Evolutionary conservation across 306 rosid genomes (phyloP).

Genomic region (Hippophae gyantsensis): DNA sequence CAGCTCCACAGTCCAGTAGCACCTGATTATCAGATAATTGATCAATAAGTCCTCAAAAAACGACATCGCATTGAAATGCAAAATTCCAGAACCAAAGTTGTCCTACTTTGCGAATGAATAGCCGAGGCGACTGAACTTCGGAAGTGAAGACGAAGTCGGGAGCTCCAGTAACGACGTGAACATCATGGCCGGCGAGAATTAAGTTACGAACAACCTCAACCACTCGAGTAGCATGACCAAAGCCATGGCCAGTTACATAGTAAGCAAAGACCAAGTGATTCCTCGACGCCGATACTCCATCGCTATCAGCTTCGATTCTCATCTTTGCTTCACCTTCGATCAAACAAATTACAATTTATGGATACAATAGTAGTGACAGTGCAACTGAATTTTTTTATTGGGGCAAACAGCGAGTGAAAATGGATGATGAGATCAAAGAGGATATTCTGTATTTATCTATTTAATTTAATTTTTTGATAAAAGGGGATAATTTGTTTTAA

Average conservation of each 20-base stretch:
- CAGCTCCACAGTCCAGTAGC: constrained; percentile 92
- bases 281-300: constrained; percentile 64
- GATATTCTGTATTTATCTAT: too few relatives aligned
- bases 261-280: constrained; percentile 82
- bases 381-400: neutral
- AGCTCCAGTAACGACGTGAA: constrained; percentile 89
- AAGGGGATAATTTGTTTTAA: too few relatives aligned
- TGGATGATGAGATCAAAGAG: too few relatives aligned
- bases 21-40: constrained; percentile 32
- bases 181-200: constrained; percentile 85
- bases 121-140: constrained; percentile 60
- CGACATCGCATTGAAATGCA: neutral
- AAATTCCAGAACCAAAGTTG: neutral
- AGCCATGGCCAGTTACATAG: constrained; percentile 92
- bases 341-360: neutral
- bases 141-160: constrained; percentile 91
- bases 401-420: neutral
- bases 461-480: too few relatives aligned
- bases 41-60: neutral
- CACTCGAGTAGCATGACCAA: constrained; percentile 94
- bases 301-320: constrained; percentile 60
- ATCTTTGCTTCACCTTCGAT: constrained; percentile 16
- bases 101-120: constrained; percentile 73
- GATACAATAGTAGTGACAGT: neutral
- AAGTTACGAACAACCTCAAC: constrained; percentile 86